A percentile compares a stretch with the other conserved stretches of the same genome.
Evolutionary conservation across 202 grass and related monocot species (phyloP).

Genomic region (Dendrocalamus latiflorus): DNA sequence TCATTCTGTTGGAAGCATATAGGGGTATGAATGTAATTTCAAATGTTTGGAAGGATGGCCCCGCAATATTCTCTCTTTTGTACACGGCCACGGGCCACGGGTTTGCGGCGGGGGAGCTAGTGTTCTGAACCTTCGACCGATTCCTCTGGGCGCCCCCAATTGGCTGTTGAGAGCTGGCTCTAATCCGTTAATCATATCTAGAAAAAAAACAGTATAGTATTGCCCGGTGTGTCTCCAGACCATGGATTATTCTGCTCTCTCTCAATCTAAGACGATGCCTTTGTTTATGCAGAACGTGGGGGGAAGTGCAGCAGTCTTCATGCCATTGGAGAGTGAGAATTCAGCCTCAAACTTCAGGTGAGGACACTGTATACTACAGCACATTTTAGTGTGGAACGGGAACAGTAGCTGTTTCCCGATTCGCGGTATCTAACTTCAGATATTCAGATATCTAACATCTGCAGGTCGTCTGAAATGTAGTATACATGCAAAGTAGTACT

Average conservation of each 20-base stretch:
- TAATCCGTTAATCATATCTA: slow-evolving; percentile 14
- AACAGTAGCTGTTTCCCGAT: background rate
- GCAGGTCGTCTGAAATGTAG: background rate
- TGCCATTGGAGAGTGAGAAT: slow-evolving; percentile 6
- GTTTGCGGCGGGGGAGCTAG: background rate
- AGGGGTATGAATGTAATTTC: background rate
- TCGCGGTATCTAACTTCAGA: background rate
- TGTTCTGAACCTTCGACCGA: background rate
- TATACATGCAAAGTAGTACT: slow-evolving; percentile 14
- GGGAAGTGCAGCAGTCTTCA: background rate
- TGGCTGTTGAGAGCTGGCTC: slow-evolving; percentile 38
- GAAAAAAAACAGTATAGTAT: slow-evolving; percentile 11
- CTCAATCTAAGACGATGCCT: background rate
- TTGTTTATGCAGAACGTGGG: no score
- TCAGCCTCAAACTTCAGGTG: background rate
- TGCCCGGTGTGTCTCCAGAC: slow-evolving; percentile 36
- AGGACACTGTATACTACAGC: background rate
- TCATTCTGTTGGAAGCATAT: background rate
- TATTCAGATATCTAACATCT: background rate
- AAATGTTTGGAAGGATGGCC: background rate
- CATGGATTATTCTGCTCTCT: slow-evolving; percentile 34
- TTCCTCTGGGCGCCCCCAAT: background rate
- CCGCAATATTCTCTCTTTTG: background rate
- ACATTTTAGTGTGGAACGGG: background rate
- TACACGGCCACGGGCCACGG: background rate